Evolutionary conservation across 352 stramenopile species (phyloP), one percentile per base, ranked within the genome.

Genomic region (Phytophthora niederhauseri): DNA sequence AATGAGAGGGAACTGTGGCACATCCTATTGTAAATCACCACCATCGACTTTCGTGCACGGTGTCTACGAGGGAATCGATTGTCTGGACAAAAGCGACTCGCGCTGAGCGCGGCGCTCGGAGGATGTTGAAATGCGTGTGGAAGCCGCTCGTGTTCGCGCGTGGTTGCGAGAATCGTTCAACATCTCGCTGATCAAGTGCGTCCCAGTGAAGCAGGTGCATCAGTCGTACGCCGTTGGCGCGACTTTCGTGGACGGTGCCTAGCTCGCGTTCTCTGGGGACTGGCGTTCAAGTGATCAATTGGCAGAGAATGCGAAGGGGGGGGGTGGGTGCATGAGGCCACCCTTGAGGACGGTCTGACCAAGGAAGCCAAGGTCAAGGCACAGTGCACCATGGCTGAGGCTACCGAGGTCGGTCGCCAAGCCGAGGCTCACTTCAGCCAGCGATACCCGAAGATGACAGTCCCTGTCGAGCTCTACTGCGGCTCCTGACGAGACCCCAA

Each of bases 291-390:
- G 93, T 30, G 73, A 84, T 5, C 55, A 75, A 17, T 70, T 93
- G 15, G 86, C 84, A 2, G 22, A 68, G 2, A 91, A 85, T 59
- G 87, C 78, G 1, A 74, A 70, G n/a, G 78, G 76, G 15, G 82
- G 97, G 69, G n/a, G 78, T 75, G 15, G 82, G 97, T 99, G 60
- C 97, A 99, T 68, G 97, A 99, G 78, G 97, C 97, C 28, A 99
- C 97, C 1, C 99, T 99, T 73, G 97, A 99, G 58, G 92, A 99
- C 77, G 87, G 85, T 50, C 91, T 98, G 84, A 70, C 87, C 49
- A 75, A 90, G 26, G 96, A 99, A 68, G 97, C 97, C 17, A 87
- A 95, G 46, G 79, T 96, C 28, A 99, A 99, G 78, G 80, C 89
- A 34, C 97, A 99, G 85, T 98, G 82, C 48, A 99, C 97, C 6